A percentile compares a stretch with the other conserved stretches of the same genome.
These are phyloP conservation scores for Eragrostis tef DNA, from an alignment of 202 grass and related monocot species.

Conservation along the genomic window DNA sequence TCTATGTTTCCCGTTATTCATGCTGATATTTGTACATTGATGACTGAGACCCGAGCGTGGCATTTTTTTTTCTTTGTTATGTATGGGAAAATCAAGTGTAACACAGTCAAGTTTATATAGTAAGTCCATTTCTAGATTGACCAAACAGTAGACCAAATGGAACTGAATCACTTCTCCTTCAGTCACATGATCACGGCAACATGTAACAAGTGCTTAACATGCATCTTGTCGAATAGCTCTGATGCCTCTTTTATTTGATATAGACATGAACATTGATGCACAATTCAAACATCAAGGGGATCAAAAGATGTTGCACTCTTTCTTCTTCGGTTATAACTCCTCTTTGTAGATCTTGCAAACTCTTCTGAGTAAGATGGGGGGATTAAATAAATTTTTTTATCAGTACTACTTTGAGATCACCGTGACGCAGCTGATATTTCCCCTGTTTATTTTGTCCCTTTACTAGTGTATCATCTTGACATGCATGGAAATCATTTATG, in stretches of 20 bases:
- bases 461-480: neutral
- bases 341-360: neutral
- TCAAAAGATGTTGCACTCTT: neutral
- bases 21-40: neutral
- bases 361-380: no score
- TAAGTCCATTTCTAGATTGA: neutral
- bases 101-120: neutral
- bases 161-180: neutral
- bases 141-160: neutral
- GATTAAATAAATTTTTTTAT: neutral
- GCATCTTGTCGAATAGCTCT: neutral
- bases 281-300: neutral
- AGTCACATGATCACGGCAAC: neutral
- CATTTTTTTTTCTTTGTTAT: neutral
- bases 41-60: neutral
- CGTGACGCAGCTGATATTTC: neutral
- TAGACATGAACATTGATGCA: neutral
- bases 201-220: neutral
- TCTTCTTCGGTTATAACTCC: neutral
- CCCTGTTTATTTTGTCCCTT: neutral
- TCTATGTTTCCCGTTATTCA: neutral
- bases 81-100: neutral
- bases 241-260: neutral
- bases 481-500: neutral
- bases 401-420: neutral